Conservation (phyloP, 352 stramenopile genomes). For the Phytophthora foliorum region DNA sequence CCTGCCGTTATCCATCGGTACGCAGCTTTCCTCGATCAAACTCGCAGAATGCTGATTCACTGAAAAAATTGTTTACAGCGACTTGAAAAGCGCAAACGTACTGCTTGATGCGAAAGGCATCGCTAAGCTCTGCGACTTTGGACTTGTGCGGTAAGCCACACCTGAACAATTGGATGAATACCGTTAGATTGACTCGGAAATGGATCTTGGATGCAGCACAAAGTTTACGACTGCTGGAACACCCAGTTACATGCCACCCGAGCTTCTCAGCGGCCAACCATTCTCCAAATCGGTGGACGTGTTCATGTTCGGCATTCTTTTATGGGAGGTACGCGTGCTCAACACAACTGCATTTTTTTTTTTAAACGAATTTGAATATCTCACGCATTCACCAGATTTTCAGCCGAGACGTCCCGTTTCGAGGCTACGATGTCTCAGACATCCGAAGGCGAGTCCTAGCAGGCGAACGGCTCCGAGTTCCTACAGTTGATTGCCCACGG, state of each 20-base stretch:
- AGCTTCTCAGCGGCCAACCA: slow-evolving; percentile 81
- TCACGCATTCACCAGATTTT: slow-evolving; percentile 65
- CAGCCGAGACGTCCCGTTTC: slow-evolving; percentile 81
- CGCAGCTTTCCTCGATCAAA: neutral
- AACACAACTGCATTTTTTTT: neutral
- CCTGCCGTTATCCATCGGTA: slow-evolving; percentile 91
- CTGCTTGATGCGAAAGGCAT: slow-evolving; percentile 74
- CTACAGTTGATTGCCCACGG: slow-evolving; percentile 73
- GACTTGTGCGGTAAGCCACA: slow-evolving; percentile 66
- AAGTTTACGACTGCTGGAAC: slow-evolving; percentile 87
- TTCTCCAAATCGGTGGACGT: slow-evolving; percentile 94
- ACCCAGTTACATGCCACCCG: slow-evolving; percentile 91
- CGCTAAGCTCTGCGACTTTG: slow-evolving; percentile 95
- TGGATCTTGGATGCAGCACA: slow-evolving; percentile 50
- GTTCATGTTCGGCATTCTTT: slow-evolving; percentile 93
- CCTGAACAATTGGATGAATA: neutral
- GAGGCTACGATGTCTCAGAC: slow-evolving; percentile 74
- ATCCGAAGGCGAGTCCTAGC: slow-evolving; percentile 77
- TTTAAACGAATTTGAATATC: neutral
- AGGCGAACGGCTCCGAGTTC: slow-evolving; percentile 80
- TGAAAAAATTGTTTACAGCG: slow-evolving; percentile 33
- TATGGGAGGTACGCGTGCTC: slow-evolving; percentile 79
- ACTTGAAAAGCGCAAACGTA: slow-evolving; percentile 93
- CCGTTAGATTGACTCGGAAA: neutral
- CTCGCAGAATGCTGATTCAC: neutral